Evolutionary conservation across 2,329 filamentous ascomycete genomes (phyloP), one percentile per base, ranked within the genome.

Genomic region (Acephala macrosclerotiorum): DNA sequence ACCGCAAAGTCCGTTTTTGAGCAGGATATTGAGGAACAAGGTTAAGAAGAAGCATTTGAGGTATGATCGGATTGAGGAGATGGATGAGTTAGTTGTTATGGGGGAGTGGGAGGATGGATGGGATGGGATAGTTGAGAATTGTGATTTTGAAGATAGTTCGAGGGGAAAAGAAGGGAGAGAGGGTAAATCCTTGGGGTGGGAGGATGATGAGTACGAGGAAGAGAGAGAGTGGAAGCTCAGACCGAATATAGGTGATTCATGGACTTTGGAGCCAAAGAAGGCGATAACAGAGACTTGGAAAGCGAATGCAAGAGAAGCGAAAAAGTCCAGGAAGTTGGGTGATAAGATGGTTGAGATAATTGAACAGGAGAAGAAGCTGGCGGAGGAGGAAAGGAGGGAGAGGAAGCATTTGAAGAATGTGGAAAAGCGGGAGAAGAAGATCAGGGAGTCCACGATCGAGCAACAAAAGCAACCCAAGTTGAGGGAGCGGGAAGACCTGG

Each of bases 1-100:
- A 75, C 88, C 89, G 4, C 89, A 94, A 75, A 84, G 89, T 1
- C 74, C 75, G 0, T 77, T 78, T n/a, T 77, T 94, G 22, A 85
- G 82, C n/a, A 79, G 84, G 9, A 82, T 89, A 18, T 72, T 94
- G 1, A 79, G 81, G 11, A 79, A 85, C 58, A 87, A 86, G 71
- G 76, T 84, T 20, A 66, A 74, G 3, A 75, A 78, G 45, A 83
- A 83, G n/a, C 77, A 81, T 51, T 74, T 75, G 53, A 78, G 82
- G 18, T 75, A 84, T 14, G 65, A 79, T 56, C 73, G 73, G 18
- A 71, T 81, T 0, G 67, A 80, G 9, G 71, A 77, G 7, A 71
- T 87, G 25, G 73, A 78, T 11, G 51, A 61, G n/a, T 22, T 66
- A 64, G 36, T 78, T 11, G 74, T 74, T 3, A 45, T 81, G 9